These are phyloP conservation scores for Neovahlkampfia damariscottae DNA, from an alignment of 78 protist genomes.

Conservation along the genomic window DNA sequence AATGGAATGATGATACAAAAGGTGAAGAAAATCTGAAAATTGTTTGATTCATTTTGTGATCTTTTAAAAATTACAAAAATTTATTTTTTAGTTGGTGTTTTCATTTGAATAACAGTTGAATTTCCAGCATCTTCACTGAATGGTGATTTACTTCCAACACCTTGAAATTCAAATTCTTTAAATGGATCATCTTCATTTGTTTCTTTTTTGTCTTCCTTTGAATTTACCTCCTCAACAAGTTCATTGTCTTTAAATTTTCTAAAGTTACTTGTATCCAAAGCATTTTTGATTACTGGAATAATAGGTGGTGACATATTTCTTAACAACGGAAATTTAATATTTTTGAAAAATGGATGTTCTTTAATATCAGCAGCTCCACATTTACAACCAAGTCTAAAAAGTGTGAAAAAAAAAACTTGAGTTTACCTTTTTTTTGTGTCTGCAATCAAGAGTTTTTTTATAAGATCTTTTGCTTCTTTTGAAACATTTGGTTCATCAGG, in stretches of 20 bases:
- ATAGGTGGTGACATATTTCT: neutral
- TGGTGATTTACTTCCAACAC: too few relatives aligned
- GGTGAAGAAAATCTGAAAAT: too few relatives aligned
- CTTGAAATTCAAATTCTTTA: too few relatives aligned
- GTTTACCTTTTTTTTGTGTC: conserved; percentile 69
- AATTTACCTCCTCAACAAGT: neutral
- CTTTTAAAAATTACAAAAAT: too few relatives aligned
- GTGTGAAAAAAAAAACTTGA: too few relatives aligned
- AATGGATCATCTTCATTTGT: too few relatives aligned
- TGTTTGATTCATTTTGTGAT: too few relatives aligned
- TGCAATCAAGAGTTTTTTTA: conserved; percentile 54
- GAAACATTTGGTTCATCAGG: conserved; percentile 33
- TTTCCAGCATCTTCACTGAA: too few relatives aligned
- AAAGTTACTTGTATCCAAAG: neutral
- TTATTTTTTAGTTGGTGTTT: too few relatives aligned
- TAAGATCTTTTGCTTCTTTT: conserved; percentile 54
- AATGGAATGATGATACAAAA: too few relatives aligned
- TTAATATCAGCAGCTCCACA: conserved; percentile 79
- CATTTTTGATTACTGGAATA: neutral
- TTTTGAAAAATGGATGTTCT: conserved; percentile 68
- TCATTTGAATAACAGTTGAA: too few relatives aligned
- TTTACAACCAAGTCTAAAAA: conserved; percentile 64
- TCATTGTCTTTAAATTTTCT: neutral
- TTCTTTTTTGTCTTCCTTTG: too few relatives aligned
- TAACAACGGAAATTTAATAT: neutral